Evolutionary conservation across 305 asterid genomes (phyloP).

Genomic region (Coffea humblotiana): DNA sequence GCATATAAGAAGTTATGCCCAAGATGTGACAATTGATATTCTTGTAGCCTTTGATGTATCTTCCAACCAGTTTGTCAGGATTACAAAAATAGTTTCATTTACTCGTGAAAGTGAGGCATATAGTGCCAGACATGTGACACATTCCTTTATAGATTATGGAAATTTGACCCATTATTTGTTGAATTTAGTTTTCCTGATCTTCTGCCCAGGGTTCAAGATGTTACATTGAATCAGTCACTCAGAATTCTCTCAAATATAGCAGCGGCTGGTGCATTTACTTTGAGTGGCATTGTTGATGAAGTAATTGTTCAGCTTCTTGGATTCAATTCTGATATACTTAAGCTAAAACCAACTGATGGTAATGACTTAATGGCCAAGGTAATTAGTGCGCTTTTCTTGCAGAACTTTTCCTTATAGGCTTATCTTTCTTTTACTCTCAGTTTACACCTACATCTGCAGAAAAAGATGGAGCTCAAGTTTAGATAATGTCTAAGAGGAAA

Average conservation of each 20-base stretch:
- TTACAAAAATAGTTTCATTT: no score
- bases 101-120: no score
- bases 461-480: not conserved
- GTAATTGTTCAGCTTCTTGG: conserved; percentile 64
- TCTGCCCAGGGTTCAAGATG: conserved; percentile 68
- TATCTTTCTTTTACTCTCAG: conserved; percentile 5
- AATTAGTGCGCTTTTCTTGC: conserved; percentile 22
- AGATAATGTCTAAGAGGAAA: not conserved
- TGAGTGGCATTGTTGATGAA: conserved; percentile 77
- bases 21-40: no score
- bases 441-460: not conserved
- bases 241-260: conserved; percentile 83
- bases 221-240: conserved; percentile 72
- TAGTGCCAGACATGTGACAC: not conserved
- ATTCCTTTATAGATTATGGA: not conserved
- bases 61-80: no score
- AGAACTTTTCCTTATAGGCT: conserved; percentile 9
- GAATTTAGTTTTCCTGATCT: conserved; percentile 19
- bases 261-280: conserved; percentile 72
- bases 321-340: conserved; percentile 52
- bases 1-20: not conserved
- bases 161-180: not conserved
- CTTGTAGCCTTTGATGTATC: no score
- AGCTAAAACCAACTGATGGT: conserved; percentile 50
- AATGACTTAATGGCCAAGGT: conserved; percentile 91